Evolutionary conservation across 306 rosid genomes (phyloP), one percentile per base, ranked within the genome.

Genomic region (Acacia melanoxylon): DNA sequence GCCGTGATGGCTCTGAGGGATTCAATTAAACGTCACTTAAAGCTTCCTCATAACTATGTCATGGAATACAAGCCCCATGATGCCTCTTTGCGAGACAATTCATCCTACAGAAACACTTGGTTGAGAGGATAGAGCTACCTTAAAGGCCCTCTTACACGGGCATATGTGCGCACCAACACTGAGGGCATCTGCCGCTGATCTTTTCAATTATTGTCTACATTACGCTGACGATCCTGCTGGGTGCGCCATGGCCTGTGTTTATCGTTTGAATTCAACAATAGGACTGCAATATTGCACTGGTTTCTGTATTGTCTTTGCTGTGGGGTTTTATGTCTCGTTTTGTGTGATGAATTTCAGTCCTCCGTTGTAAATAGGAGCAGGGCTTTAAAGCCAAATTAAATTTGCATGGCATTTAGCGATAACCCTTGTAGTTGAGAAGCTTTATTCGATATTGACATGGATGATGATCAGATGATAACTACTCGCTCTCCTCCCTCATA

Each of bases 41-140:
- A 95, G 91, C 97, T 95, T 82, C 98, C 98, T 49, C 95, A 90
- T 25, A 78, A 91, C 85, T 95, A 95, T 76, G 89, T 95, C 56
- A 93, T 95, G 99, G 99, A 95, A 85, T 95, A 95, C 91, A 95
- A 95, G 88, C 93, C 97, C 25, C 99, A 95, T 20, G 96, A 95
- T 46, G 99, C 99, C 22, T 95, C 98, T 72, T 88, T 95, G 85
- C 92, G 93, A 33, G 99, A 95, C 87, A 91, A 95, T 85, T 95
- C 99, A 29, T 95, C 99, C 20, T 95, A 93, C 87, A 87, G 99
- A 77, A 95, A 95, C 89, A 93, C 99, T 31, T 95, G 99, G 99
- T 89, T 95, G 95, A 89, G 94, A 84, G 98, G 98, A 68, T 94
- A 88, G 86, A 81, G 33, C 54, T 68, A 37, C 75, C 10, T 76